Conservation (phyloP, 1,284 basidiomycete genomes). For the Heterobasidion occidentale region DNA sequence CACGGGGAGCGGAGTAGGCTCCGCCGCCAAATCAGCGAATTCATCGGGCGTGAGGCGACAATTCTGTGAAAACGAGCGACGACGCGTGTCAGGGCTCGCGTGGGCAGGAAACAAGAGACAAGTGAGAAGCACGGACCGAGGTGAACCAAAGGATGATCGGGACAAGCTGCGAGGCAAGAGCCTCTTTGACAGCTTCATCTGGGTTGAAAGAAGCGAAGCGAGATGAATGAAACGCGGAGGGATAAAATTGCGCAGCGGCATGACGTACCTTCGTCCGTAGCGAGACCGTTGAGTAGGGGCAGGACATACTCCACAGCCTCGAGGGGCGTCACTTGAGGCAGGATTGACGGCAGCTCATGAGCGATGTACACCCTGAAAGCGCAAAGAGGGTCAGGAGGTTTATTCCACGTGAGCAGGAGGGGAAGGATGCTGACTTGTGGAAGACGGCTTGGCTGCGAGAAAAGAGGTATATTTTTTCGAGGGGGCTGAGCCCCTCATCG, state of each 20-base stretch:
- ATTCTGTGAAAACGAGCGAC: conserved; percentile 5
- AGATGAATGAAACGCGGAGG: conserved; percentile 8
- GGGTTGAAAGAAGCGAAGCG: conserved; percentile 10
- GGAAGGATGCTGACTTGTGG: conserved; percentile 40
- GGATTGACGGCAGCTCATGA: conserved; percentile 67
- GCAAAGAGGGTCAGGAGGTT: not conserved
- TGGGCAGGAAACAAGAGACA: not conserved
- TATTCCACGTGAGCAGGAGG: not conserved
- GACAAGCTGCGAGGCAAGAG: conserved; percentile 78
- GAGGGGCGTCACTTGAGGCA: conserved; percentile 71
- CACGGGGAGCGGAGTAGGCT: conserved; percentile 54
- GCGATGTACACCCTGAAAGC: conserved; percentile 67
- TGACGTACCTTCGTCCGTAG: conserved; percentile 75
- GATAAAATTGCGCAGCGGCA: conserved; percentile 4
- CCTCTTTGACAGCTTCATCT: conserved; percentile 92
- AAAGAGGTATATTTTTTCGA: conserved; percentile 94
- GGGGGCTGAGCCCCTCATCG: conserved; percentile 71
- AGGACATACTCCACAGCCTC: conserved; percentile 95
- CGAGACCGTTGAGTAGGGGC: conserved; percentile 81
- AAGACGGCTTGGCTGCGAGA: conserved; percentile 81
- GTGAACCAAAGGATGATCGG: conserved; percentile 92
- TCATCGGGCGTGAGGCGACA: conserved; percentile 5
- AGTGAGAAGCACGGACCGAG: conserved; percentile 10
- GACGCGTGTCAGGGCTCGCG: conserved; percentile 4
- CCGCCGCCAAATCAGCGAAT: conserved; percentile 5